A percentile compares a stretch with the other conserved stretches of the same genome.
phyloP scores from a whole-genome alignment of 169 alveolate genomes.

The Eimeria tenella region DNA sequence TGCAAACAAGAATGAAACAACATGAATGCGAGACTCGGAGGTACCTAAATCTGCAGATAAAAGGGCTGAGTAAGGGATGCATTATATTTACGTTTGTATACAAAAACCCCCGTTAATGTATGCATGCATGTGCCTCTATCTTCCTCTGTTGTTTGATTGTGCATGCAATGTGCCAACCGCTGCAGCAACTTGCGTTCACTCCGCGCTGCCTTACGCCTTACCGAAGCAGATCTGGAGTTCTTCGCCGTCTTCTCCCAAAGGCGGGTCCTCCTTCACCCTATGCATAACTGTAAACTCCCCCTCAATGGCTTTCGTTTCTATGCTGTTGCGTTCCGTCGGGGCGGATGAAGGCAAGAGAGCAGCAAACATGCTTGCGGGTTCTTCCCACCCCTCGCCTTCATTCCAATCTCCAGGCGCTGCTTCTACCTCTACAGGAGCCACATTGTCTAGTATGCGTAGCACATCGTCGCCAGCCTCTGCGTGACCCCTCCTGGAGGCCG shows the following conservation, averaged over 20 bases:
- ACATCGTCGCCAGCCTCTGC: background rate
- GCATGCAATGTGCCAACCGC: too few species aligned
- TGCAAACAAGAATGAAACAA: background rate
- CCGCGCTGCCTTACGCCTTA: background rate
- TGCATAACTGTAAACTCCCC: conserved; percentile 33
- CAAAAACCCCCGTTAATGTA: too few species aligned
- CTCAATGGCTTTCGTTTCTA: background rate
- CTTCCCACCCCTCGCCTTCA: background rate
- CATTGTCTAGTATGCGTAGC: conserved; percentile 11
- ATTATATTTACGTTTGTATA: too few species aligned
- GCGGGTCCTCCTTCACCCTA: background rate
- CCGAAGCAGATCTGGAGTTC: conserved; percentile 55
- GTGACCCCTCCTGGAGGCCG: background rate
- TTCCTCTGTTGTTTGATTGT: too few species aligned
- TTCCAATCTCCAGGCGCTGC: background rate
- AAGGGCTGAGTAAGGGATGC: too few species aligned
- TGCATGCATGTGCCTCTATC: too few species aligned
- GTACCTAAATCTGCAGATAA: too few species aligned
- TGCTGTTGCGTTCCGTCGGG: background rate
- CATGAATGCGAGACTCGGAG: background rate
- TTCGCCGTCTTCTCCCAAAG: background rate
- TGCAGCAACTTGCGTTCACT: too few species aligned
- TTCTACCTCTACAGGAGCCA: conserved; percentile 59
- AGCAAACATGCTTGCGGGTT: conserved; percentile 33
- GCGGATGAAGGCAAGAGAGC: conserved; percentile 22